Conservation (phyloP, 768 basidiomycete genomes). For the Pulveroboletus ravenelii region DNA sequence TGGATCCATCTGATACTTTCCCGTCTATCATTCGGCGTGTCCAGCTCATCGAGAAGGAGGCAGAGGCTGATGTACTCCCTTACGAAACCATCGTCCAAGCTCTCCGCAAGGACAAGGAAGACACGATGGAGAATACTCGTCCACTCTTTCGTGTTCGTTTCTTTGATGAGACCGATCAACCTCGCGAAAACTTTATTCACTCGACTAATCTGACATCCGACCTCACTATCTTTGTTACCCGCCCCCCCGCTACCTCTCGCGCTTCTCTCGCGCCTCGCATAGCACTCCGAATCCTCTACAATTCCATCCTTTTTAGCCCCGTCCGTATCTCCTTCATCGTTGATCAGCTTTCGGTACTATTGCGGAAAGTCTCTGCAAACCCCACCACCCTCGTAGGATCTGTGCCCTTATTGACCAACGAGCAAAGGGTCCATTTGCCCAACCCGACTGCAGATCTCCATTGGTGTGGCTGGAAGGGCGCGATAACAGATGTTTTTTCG, state of each 20-base stretch:
- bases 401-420: constrained; percentile 71
- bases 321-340: constrained; percentile 72
- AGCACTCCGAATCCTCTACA: constrained; percentile 83
- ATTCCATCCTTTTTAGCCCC: constrained; percentile 87
- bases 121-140: constrained; percentile 41
- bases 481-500: constrained; percentile 94
- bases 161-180: constrained; percentile 84
- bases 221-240: constrained; percentile 83
- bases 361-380: constrained; percentile 65
- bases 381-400: constrained; percentile 71
- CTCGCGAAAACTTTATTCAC: constrained; percentile 67
- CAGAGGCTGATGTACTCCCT: constrained; percentile 74
- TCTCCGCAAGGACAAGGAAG: constrained; percentile 62
- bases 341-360: constrained; percentile 77
- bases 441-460: constrained; percentile 83
- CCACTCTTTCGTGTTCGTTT: constrained; percentile 94
- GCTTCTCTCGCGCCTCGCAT: constrained; percentile 69
- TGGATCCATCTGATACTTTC: constrained; percentile 84
- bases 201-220: constrained; percentile 87
- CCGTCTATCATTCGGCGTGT: constrained; percentile 85
- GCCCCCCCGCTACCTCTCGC: constrained; percentile 62
- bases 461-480: constrained; percentile 97
- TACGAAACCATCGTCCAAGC: constrained; percentile 72
- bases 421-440: constrained; percentile 68
- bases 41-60: constrained; percentile 78